Evolutionary conservation across 495 filamentous ascomycete species (phyloP), one percentile per base, ranked within the genome.

Genomic region (Penicillium paxilli): DNA sequence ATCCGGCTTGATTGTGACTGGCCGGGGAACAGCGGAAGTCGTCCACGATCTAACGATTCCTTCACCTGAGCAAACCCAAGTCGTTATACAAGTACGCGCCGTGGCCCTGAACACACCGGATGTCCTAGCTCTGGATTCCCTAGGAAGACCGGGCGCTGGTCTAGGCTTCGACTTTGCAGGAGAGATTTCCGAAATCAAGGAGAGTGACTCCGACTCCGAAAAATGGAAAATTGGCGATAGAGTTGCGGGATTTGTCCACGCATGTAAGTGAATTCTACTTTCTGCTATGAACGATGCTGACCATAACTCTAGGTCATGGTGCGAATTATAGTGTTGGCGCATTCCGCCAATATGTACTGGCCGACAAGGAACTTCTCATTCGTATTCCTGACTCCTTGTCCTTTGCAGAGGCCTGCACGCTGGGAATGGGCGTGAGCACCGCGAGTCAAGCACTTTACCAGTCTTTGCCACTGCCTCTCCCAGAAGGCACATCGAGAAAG

Each of bases 391-490:
- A 51, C 23, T 44, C 32, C 20, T 28, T 44, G 37, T 44, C 21
- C 23, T 51, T n/a, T 14, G 20, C 12, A 10, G 38, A 41, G 12
- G 49, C 25, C 7, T 44, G 37, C 0, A 44, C 38, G 2, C 14
- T 51, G 8, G 49, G 38, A 6, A 51, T 51, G 49, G 49, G 49
- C 14, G 22, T 51, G 5, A 51, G 49, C 37, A 44, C 49, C n/a
- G 37, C 38, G 16, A 38, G 37, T 8, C 49, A 51, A 14, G 37
- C 37, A 14, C 20, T 44, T 5, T 51, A 51, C 25, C 25, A 28
- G 10, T 28, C 25, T 28, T 28, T 28, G 25, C 25, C 4, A 5
- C 26, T 49, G 12, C 46, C 30, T 35, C 7, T 49, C 8, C 46
- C 46, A 35, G 1, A n/a, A n/a, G n/a, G n/a, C n/a, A n/a, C n/a